Evolutionary conservation across 768 basidiomycete genomes (phyloP).

Genomic region (Clavaria fumosa): DNA sequence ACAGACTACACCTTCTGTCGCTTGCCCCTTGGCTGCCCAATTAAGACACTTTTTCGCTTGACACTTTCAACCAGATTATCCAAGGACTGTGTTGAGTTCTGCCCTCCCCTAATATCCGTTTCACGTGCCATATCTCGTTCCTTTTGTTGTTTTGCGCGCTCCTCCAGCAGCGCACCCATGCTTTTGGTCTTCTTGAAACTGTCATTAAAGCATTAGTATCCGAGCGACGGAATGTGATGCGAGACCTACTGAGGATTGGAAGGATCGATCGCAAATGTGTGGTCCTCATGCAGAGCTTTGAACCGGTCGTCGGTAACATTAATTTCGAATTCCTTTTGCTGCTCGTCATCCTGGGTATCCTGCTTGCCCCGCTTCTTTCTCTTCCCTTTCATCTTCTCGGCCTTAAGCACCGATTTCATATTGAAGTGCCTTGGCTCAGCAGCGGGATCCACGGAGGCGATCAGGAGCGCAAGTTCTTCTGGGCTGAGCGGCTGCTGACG

Average conservation of each 20-base stretch:
- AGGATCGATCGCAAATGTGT: constrained; percentile 90
- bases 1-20: constrained; percentile 23
- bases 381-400: constrained; percentile 55
- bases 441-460: constrained; percentile 36
- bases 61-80: constrained; percentile 69
- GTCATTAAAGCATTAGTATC: constrained; percentile 6
- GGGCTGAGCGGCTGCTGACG: constrained; percentile 32
- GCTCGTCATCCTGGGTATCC: constrained; percentile 36
- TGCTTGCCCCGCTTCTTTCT: constrained; percentile 28
- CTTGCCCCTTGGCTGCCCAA: constrained; percentile 22
- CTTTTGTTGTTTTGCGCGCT: constrained; percentile 55
- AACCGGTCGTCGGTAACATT: constrained; percentile 83
- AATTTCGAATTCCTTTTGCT: constrained; percentile 70
- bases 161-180: constrained; percentile 76
- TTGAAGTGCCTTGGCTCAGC: constrained; percentile 70
- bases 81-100: constrained; percentile 25
- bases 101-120: constrained; percentile 8
- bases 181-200: constrained; percentile 90
- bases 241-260: constrained; percentile 77
- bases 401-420: constrained; percentile 75
- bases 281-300: constrained; percentile 74
- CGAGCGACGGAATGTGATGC: background rate
- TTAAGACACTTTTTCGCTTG: constrained; percentile 52
- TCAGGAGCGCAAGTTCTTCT: constrained; percentile 52
- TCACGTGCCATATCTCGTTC: constrained; percentile 12